Conservation (phyloP, 768 basidiomycete species). For the Filobasidium floriforme region DNA sequence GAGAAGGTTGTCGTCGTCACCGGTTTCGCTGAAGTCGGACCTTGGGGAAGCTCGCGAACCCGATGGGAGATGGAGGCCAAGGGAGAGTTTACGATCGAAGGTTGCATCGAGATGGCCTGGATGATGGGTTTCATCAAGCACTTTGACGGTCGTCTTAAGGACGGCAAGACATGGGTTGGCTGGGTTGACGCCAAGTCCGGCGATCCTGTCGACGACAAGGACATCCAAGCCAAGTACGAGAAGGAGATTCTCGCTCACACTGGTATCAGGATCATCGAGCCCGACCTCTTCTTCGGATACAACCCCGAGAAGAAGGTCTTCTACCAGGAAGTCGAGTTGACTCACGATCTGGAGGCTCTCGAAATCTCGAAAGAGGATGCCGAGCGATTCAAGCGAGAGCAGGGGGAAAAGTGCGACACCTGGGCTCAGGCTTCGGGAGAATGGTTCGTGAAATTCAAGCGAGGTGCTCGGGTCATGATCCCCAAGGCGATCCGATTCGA, state of each 20-base stretch:
- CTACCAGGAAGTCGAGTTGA: constrained; percentile 92
- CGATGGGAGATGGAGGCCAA: constrained; percentile 99
- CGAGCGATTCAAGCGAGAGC: constrained; percentile 89
- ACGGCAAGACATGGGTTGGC: constrained; percentile 85
- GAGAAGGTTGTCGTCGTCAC: constrained; percentile 95
- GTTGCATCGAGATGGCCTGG: constrained; percentile 99
- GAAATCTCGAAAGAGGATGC: constrained; percentile 88
- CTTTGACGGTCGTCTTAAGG: constrained; percentile 92
- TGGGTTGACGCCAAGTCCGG: constrained; percentile 93
- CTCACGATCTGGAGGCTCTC: constrained; percentile 91
- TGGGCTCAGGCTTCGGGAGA: constrained; percentile 89
- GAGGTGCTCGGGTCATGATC: constrained; percentile 82
- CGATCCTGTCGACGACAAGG: constrained; percentile 96
- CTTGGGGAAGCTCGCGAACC: constrained; percentile 96
- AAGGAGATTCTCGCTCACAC: constrained; percentile 84
- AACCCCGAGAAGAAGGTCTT: constrained; percentile 96
- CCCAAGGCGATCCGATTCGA: constrained; percentile 95
- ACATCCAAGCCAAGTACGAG: constrained; percentile 86
- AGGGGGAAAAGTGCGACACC: constrained; percentile 90
- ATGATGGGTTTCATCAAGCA: constrained; percentile 98
- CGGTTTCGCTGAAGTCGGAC: constrained; percentile 93
- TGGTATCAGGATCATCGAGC: constrained; percentile 91
- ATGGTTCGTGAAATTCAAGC: constrained; percentile 98
- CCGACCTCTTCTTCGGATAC: constrained; percentile 94
- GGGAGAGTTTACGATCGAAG: constrained; percentile 94